Base-by-base conservation (phyloP, 495 filamentous ascomycete genomes). In the Tricharina praecox region DNA sequence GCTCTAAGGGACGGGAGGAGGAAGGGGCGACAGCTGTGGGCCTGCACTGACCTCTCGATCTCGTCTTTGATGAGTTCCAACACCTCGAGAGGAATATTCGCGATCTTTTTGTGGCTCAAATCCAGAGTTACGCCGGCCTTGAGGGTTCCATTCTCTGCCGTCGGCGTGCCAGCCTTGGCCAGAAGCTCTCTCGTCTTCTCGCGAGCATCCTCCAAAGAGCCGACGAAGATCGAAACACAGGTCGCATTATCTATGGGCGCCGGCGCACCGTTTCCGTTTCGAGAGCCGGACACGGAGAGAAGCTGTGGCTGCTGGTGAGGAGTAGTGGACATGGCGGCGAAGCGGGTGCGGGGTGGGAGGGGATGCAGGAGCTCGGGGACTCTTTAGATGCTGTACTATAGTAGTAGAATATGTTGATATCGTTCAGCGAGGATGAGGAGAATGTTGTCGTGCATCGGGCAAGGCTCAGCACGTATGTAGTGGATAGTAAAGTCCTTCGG, bases 51-150 rank as follows among this genome's bases (percentile, higher is more conserved):
- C 88, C 88, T 71, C 68, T 93, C 87, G 41, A 95, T 74, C 61
- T 93, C 83, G 62, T 88, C 76, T 65, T 86, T 92, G 45, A 97
- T 86, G 53, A 93, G 75, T 61, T 90, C 85, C 25, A 95, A 77
- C 45, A 94, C 83, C 51, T 88, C 81, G 35, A 87, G 82, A 0
- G 88, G 87, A 55, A 97, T 74, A 49, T 68, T 73, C 38, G 73
- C 70, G 33, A 97, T 87, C 52, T 77, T 75, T 50, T 79, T 82
- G 62, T 87, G 78, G 51, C 82, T 84, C 58, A 97, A 66, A 62
- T 94, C 84, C 56, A 97, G 79, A 11, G 87, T 94, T 51, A 93
- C 68, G 70, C 75, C 63, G 21, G 47, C 43, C 34, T 32, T 32
- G 50, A 35, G 47, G 32, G 40, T 32, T 37, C 45, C 2, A 16